Evolutionary conservation across 495 filamentous ascomycete genomes (phyloP).

Genomic region (Penicillium pancosmium): DNA sequence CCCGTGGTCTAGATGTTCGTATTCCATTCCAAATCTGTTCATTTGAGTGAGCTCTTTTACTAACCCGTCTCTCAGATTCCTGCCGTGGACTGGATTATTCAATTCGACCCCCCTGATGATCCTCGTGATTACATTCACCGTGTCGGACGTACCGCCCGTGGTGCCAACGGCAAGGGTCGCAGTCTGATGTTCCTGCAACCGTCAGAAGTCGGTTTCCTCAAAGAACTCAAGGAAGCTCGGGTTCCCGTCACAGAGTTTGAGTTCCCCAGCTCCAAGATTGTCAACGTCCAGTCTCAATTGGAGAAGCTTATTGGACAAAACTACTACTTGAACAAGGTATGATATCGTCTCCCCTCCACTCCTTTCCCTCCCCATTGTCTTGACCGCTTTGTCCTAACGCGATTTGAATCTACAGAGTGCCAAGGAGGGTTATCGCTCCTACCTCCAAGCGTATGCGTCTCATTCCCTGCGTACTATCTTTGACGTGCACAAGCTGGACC

Average conservation of each 20-base stretch:
- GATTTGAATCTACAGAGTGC: conserved; percentile 48
- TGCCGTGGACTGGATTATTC: conserved; percentile 91
- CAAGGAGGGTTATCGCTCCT: conserved; percentile 76
- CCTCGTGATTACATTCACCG: conserved; percentile 95
- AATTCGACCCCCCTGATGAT: conserved; percentile 93
- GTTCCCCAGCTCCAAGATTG: conserved; percentile 87
- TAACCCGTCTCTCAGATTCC: conserved; percentile 62
- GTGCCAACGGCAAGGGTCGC: conserved; percentile 77
- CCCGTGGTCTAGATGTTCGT: conserved; percentile 83
- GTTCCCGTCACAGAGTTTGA: conserved; percentile 96
- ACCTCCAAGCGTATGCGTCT: conserved; percentile 91
- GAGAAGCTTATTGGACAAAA: conserved; percentile 91
- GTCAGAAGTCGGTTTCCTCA: conserved; percentile 87
- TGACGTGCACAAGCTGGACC: conserved; percentile 89
- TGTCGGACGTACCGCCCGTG: conserved; percentile 91
- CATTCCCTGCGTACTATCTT: conserved; percentile 90
- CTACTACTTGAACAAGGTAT: conserved; percentile 91
- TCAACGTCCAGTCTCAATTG: conserved; percentile 92
- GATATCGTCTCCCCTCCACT: conserved; percentile 1
- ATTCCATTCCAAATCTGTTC: not conserved
- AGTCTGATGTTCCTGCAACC: conserved; percentile 92
- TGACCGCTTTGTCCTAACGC: not conserved
- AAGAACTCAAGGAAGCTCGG: conserved; percentile 86
- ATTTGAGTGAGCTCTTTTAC: conserved; percentile 7
- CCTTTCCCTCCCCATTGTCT: not conserved